Evolutionary conservation across 805 yeast genomes (phyloP), one percentile per base, ranked within the genome.

Genomic region (Metschnikowia peoriensis): DNA sequence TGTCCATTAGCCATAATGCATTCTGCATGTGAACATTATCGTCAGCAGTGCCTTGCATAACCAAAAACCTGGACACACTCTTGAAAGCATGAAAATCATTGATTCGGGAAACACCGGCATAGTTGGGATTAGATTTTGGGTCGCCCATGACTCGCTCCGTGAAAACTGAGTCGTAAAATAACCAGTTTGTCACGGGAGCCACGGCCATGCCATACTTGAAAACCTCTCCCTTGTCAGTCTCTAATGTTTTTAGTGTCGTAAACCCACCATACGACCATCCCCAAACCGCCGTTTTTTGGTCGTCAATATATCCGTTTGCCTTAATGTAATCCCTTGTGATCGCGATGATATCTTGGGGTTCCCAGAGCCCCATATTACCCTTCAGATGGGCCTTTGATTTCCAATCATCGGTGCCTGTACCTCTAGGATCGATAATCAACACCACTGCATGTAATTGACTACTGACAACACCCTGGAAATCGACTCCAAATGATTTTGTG

Each of bases 181-280:
- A 66, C 93, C 93, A 88, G 61, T 86, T 77, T 6, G 96, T 88
- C 4, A 88, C 96, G 0, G 96, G 96, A 0, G 96, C 96, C 41
- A 88, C 91, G 0, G 92, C 83, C 76, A 86, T 82, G 8, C 93
- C 94, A 62, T 79, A 88, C 54, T 84, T 83, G 72, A 88, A 88
- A 0, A 78, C 76, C 8, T 79, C 67, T 6, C 88, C 85, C 12
- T 66, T 62, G 63, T 88, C 96, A 45, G 72, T 75, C 65, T 88
- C 96, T 35, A 88, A 64, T 0, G 92, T 86, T 65, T 88, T 88
- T 49, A 88, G 68, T 0, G 93, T 84, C 8, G 85, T 75, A 63
- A 85, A 88, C 0, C 93, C 96, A 50, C 96, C 96, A 66, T 87
- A 88, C 0, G 92, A 85, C 92, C 94, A 88, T 14, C 96, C 96